Evolutionary conservation across 345 rosid species (phyloP).

Genomic region (Trapa bicornis): DNA sequence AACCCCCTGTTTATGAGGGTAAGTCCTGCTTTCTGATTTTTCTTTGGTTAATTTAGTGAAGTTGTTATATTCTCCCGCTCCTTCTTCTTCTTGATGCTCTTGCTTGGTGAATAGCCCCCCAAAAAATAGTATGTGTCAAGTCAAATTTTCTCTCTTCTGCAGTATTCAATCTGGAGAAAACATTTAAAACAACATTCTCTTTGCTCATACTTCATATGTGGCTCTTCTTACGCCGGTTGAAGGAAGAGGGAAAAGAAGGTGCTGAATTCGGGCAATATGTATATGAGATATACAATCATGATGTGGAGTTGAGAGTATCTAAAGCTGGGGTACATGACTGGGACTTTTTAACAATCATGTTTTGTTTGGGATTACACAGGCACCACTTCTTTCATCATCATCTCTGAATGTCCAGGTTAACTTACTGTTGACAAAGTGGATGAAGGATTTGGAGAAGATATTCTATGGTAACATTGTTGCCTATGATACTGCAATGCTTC

Average conservation of each 20-base stretch:
- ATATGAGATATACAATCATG: constrained; percentile 89
- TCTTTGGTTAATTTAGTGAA: not conserved
- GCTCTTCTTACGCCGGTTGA: constrained; percentile 71
- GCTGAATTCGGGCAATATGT: constrained; percentile 81
- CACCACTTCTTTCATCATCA: not conserved
- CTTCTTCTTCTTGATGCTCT: not conserved
- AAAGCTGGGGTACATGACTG: constrained; percentile 68
- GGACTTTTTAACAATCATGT: not conserved
- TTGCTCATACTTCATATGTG: constrained; percentile 94
- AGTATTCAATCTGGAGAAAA: constrained; percentile 93
- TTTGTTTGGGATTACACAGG: not conserved
- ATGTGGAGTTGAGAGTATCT: constrained; percentile 83
- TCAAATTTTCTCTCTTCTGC: constrained; percentile 13
- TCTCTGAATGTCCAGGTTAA: constrained; percentile 50
- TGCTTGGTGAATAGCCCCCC: not conserved
- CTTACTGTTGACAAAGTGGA: constrained; percentile 70
- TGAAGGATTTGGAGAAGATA: constrained; percentile 95
- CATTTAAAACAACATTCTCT: constrained; percentile 66
- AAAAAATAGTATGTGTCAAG: not conserved
- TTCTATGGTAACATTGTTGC: constrained; percentile 88
- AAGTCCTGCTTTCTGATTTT: constrained; percentile 1
- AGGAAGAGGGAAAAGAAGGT: constrained; percentile 87
- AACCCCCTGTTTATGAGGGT: constrained; percentile 78
- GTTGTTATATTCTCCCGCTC: not conserved
- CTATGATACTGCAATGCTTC: constrained; percentile 75